Evolutionary conservation across 1,284 basidiomycete genomes (phyloP).

Genomic region (Boletus mariae): DNA sequence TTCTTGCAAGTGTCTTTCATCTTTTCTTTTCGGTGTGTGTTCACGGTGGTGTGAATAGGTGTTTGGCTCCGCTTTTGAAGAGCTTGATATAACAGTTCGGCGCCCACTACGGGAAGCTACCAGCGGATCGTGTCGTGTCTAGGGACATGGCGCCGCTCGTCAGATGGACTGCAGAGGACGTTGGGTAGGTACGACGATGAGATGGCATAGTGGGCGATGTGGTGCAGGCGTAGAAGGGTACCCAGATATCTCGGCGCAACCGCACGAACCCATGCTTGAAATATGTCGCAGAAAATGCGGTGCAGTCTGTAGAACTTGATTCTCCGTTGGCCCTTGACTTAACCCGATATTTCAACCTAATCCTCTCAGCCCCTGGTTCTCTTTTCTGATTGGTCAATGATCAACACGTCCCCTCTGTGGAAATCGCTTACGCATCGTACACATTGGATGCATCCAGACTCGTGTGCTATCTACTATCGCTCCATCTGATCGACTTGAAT

Average conservation of each 20-base stretch:
- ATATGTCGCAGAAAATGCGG: background rate
- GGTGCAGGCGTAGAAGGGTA: background rate
- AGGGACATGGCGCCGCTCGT: too few relatives aligned
- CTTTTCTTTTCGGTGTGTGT: too few relatives aligned
- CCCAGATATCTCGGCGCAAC: background rate
- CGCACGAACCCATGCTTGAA: background rate
- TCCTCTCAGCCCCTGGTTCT: background rate
- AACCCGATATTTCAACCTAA: background rate
- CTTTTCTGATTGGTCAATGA: background rate
- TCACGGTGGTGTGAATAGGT: background rate
- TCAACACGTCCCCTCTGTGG: background rate
- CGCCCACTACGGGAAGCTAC: background rate
- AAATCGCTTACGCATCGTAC: background rate
- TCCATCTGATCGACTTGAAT: background rate
- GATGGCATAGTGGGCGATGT: background rate
- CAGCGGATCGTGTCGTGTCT: background rate
- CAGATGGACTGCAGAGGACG: too few relatives aligned
- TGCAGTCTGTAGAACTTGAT: background rate
- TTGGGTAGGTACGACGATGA: background rate
- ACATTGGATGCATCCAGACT: too few relatives aligned
- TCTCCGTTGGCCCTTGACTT: background rate
- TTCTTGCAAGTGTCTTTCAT: constrained; percentile 1
- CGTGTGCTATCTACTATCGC: background rate
- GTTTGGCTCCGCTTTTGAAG: constrained; percentile 11
- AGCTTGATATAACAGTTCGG: constrained; percentile 5